A percentile compares a stretch with the other conserved stretches of the same genome.
Conservation (phyloP, 2,329 filamentous ascomycete species). For the Phoma sp. region DNA sequence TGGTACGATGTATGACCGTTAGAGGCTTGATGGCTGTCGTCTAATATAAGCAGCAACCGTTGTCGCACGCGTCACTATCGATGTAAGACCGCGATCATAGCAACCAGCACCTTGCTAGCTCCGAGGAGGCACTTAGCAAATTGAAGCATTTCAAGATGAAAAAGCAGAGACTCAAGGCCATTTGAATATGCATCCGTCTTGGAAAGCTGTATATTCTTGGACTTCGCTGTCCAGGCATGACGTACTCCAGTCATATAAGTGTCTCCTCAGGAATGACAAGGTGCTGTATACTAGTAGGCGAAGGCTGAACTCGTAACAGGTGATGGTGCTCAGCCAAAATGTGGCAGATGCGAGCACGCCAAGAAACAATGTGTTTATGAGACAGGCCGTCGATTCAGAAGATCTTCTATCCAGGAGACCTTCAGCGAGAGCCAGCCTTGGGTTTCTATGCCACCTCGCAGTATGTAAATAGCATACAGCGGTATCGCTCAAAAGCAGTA, state of each 20-base stretch:
- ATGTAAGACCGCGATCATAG: conserved; percentile 27
- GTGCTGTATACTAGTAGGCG: neutral
- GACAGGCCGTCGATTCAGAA: conserved; percentile 43
- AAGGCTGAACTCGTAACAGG: conserved; percentile 33
- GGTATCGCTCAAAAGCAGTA: no score
- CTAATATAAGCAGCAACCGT: conserved; percentile 40
- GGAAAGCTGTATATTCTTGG: no score
- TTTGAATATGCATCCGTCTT: no score
- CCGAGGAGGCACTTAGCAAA: no score
- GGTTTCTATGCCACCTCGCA: conserved; percentile 44
- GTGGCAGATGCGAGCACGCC: conserved; percentile 40
- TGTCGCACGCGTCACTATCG: conserved; percentile 48
- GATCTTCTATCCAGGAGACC: conserved; percentile 42
- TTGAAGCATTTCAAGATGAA: no score
- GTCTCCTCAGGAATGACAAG: no score
- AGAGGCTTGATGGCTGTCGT: conserved; percentile 4
- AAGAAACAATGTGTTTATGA: conserved; percentile 45
- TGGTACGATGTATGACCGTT: conserved; percentile 30
- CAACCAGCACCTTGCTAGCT: no score
- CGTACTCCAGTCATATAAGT: no score
- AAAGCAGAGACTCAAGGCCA: no score
- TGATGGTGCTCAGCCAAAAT: conserved; percentile 44
- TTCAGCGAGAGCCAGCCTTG: conserved; percentile 43
- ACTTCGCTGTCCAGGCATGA: no score
- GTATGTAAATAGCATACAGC: conserved; percentile 18